These are phyloP conservation scores for Diaporthe nobilis DNA, from an alignment of 2,329 filamentous ascomycete genomes.

Conservation along the genomic window DNA sequence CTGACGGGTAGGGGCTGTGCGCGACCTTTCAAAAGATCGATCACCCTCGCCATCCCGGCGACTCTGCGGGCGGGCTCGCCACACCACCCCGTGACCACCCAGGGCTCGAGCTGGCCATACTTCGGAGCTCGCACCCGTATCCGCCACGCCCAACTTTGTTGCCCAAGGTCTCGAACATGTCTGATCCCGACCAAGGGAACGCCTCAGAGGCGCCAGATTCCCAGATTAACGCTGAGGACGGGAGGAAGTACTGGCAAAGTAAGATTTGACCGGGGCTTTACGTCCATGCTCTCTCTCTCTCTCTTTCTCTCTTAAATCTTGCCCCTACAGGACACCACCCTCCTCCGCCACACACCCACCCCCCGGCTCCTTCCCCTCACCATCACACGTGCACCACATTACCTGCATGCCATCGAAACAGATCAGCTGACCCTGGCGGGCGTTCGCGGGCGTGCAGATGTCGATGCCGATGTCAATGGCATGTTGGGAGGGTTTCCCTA, in stretches of 20 bases:
- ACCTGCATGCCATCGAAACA: constrained; percentile 16
- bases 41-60: constrained; percentile 10
- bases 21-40: constrained; percentile 19
- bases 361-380: not conserved
- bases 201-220: constrained; percentile 49
- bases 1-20: constrained; percentile 28
- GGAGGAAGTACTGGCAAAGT: constrained; percentile 63
- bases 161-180: constrained; percentile 17
- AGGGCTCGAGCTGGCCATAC: not conserved
- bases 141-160: not conserved
- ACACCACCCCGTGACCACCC: not conserved
- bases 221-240: constrained; percentile 53
- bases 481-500: constrained; percentile 83
- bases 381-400: not conserved
- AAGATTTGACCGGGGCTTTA: constrained; percentile 14
- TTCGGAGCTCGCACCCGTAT: constrained; percentile 6
- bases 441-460: constrained; percentile 16
- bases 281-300: not conserved
- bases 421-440: constrained; percentile 10
- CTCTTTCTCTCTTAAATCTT: too few relatives aligned
- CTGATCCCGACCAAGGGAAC: constrained; percentile 21
- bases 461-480: constrained; percentile 69
- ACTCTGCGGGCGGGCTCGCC: not conserved
- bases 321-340: not conserved
- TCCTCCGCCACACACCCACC: too few relatives aligned